These are phyloP conservation scores for Yarrowia osloensis DNA, from an alignment of 805 yeast genomes.

Conservation along the genomic window DNA sequence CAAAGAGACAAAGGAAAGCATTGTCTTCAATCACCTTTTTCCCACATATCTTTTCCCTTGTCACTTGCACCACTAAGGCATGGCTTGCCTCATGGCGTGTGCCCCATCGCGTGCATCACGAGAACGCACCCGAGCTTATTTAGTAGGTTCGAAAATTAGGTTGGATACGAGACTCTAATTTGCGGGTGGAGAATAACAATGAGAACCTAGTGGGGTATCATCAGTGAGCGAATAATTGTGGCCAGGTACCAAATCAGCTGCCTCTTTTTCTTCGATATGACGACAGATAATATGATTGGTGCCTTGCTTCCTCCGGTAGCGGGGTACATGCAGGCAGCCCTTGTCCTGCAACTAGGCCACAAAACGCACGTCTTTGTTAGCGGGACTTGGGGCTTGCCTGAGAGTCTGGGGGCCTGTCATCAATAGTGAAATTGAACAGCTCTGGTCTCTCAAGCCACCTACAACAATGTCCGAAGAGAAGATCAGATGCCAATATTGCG, in stretches of 20 bases:
- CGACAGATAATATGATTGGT: too few relatives aligned
- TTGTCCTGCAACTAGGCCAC: constrained; percentile 4
- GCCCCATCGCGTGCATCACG: constrained; percentile 10
- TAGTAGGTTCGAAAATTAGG: neutral
- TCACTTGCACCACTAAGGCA: neutral
- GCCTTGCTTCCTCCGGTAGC: too few relatives aligned
- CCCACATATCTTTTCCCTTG: too few relatives aligned
- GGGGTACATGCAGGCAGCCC: neutral
- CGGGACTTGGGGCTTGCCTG: neutral
- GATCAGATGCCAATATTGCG: constrained; percentile 7
- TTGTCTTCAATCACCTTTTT: too few relatives aligned
- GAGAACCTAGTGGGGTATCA: neutral
- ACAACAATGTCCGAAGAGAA: neutral
- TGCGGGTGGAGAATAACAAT: neutral
- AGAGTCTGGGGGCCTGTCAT: neutral
- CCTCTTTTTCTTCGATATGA: too few relatives aligned
- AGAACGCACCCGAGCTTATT: neutral
- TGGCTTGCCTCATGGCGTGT: neutral
- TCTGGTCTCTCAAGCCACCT: neutral
- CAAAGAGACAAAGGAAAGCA: too few relatives aligned
- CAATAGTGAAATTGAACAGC: neutral
- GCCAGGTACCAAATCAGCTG: too few relatives aligned
- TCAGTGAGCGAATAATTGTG: too few relatives aligned
- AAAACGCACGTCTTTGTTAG: neutral
- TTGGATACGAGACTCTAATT: constrained; percentile 4